A percentile compares a stretch with the other conserved stretches of the same genome.
These are phyloP conservation scores for Chytriomyces hyalinus DNA, from an alignment of 192 early-diverging fungal genomes.

Conservation along the genomic window DNA sequence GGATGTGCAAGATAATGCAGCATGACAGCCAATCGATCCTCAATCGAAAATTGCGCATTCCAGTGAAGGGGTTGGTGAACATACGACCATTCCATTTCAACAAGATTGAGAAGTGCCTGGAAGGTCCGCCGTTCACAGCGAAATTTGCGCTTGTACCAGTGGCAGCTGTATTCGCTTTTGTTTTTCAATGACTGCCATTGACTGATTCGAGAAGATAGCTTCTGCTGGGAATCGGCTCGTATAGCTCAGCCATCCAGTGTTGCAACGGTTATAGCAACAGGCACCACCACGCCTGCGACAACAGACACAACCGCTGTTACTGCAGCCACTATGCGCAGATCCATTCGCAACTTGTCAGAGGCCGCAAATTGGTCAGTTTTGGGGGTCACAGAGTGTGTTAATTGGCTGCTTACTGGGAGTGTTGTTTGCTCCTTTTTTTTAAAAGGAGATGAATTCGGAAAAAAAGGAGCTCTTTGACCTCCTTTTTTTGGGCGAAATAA, in stretches of 20 bases:
- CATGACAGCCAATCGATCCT: conserved; percentile 12
- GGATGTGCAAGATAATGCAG: conserved; percentile 22
- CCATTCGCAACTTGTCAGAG: no score
- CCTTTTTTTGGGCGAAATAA: no score
- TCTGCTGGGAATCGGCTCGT: background rate
- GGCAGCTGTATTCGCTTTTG: background rate
- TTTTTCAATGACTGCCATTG: background rate
- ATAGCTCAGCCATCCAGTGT: background rate
- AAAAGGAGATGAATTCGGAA: no score
- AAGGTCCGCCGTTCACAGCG: background rate
- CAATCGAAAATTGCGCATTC: conserved; percentile 2
- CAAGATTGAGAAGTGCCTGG: background rate
- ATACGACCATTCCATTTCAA: background rate
- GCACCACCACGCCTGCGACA: background rate
- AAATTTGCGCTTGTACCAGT: conserved; percentile 6
- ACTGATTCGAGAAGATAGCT: background rate
- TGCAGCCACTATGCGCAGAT: no score
- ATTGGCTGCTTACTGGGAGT: no score
- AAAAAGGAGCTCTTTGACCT: no score
- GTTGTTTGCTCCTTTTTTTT: no score
- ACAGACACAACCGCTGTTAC: no score
- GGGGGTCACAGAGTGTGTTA: no score
- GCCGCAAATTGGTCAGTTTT: no score
- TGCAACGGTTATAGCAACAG: background rate
- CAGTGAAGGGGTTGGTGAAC: background rate